Base-by-base conservation (phyloP, 805 yeast species). In the Saturnispora serradocipensis region DNA sequence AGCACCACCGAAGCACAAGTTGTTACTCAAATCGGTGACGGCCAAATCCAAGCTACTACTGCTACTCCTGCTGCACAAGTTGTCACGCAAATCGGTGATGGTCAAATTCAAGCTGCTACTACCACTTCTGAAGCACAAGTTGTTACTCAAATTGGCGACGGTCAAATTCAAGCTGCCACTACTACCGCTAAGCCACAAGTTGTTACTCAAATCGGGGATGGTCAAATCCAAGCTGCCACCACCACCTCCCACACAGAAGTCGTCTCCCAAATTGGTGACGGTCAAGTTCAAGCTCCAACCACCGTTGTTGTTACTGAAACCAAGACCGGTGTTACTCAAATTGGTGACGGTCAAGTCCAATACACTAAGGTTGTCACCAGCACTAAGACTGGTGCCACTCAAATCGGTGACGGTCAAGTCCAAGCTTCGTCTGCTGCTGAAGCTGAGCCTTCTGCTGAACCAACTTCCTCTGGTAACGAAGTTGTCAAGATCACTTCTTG, bases 311-410 rank as follows among this genome's bases (percentile, higher is more conserved):
- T 59, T 30, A 71, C 67, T 35, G 53, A 75, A 45, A 52, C 77
- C 47, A 66, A 69, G 32, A 62, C 71, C 27, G 65, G 59, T 46
- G 72, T 71, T 45, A 61, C 68, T 57, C 76, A 71, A 61, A 72
- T 72, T 44, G 68, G 68, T 57, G 75, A 71, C 56, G 84, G 84
- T 59, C 84, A 79, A 68, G 69, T 78, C 63, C 82, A 78, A 65
- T 72, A 72, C 43, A 67, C 74, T 51, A 59, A 75, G 32, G 58
- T 20, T 52, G 15, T 44, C 44, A 67, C 49, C 55, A 64, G 53
- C 69, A 59, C 69, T 38, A 61, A 48, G 32, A 55, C 61, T 34
- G 64, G 59, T 53, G 67, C 65, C 46, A 48, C 70, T 30, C 73
- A 69, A 58, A 70, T 70, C 56, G 56, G 61, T 47, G 74, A 70